Evolutionary conservation across 2,329 filamentous ascomycete species (phyloP).

Genomic region (Bipolaris victoriae): DNA sequence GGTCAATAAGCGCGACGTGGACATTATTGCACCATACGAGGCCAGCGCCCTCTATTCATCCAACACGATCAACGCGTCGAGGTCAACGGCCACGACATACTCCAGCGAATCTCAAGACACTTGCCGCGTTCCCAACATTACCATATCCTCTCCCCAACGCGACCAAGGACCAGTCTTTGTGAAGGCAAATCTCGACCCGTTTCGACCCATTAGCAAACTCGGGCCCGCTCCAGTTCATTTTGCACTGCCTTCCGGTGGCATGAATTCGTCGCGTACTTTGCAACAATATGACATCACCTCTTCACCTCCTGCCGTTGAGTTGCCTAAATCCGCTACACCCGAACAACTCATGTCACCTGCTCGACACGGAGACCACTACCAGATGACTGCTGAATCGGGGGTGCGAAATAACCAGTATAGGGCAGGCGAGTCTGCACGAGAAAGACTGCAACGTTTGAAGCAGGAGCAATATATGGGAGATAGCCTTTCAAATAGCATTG

Average conservation of each 20-base stretch:
- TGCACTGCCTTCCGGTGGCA: constrained; percentile 32
- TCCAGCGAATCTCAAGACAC: constrained; percentile 18
- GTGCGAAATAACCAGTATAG: constrained; percentile 20
- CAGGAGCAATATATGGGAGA: constrained; percentile 38
- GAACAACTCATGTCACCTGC: constrained; percentile 31
- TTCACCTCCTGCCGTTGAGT: constrained; percentile 28
- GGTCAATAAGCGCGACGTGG: constrained; percentile 66
- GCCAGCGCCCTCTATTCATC: constrained; percentile 26
- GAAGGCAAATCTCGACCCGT: constrained; percentile 41
- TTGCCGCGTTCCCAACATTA: constrained; percentile 37
- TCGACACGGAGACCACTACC: constrained; percentile 15
- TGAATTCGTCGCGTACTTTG: constrained; percentile 48
- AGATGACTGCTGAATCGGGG: constrained; percentile 21
- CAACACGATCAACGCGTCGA: constrained; percentile 25
- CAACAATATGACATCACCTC: constrained; percentile 37
- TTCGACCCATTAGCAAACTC: constrained; percentile 37
- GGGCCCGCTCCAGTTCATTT: constrained; percentile 50
- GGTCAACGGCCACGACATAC: constrained; percentile 29
- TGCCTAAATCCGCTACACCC: constrained; percentile 29
- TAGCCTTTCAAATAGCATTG: constrained; percentile 52
- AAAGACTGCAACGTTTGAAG: constrained; percentile 34
- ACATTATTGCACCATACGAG: constrained; percentile 53
- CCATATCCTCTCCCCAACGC: constrained; percentile 36
- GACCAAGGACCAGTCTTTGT: constrained; percentile 33
- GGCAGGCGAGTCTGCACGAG: constrained; percentile 29